Conservation (phyloP, 2,329 filamentous ascomycete species). For the Aureobasidium lini region DNA sequence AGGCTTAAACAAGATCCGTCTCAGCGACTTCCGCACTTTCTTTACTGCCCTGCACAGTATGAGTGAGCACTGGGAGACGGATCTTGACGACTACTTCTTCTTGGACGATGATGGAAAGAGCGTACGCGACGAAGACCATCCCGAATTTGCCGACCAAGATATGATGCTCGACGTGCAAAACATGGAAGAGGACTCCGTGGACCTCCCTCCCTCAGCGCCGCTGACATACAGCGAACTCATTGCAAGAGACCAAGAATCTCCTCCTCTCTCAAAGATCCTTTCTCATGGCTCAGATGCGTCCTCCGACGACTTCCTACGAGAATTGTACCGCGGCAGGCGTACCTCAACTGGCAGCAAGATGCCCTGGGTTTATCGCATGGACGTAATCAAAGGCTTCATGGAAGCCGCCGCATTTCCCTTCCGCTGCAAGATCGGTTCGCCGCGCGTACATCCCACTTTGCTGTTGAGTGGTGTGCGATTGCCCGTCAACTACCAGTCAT, state of each 20-base stretch:
- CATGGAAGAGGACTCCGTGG: neutral
- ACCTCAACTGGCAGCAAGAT: slow-evolving; percentile 51
- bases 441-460: slow-evolving; percentile 33
- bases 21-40: slow-evolving; percentile 53
- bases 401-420: slow-evolving; percentile 54
- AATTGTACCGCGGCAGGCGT: slow-evolving; percentile 50
- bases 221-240: slow-evolving; percentile 5
- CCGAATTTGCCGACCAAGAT: slow-evolving; percentile 4
- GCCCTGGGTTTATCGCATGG: slow-evolving; percentile 50
- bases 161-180: slow-evolving; percentile 9
- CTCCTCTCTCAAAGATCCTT: neutral
- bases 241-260: slow-evolving; percentile 8
- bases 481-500: slow-evolving; percentile 50
- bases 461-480: slow-evolving; percentile 39
- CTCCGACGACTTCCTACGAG: slow-evolving; percentile 11
- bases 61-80: slow-evolving; percentile 56
- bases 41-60: slow-evolving; percentile 52
- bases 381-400: slow-evolving; percentile 48
- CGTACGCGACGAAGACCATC: slow-evolving; percentile 1
- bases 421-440: slow-evolving; percentile 45
- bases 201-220: neutral
- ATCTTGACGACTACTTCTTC: slow-evolving; percentile 47
- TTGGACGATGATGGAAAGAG: slow-evolving; percentile 11
- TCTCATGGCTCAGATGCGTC: slow-evolving; percentile 8
- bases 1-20: slow-evolving; percentile 39